Conservation (phyloP, 73 alveolate species). For the Paramecium sonneborni region DNA sequence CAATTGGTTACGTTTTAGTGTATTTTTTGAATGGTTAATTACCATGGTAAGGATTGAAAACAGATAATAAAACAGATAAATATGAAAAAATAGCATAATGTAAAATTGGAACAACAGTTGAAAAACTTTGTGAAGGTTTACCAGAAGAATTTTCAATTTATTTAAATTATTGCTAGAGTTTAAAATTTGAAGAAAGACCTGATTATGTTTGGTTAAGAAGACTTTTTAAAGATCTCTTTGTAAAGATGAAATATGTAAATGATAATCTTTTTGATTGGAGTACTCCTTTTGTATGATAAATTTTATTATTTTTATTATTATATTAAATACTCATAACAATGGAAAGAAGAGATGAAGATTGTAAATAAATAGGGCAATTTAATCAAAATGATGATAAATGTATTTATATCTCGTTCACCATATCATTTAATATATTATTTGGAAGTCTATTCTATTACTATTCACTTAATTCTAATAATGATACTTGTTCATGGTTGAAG, state of each 20-base stretch:
- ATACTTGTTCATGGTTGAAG: not conserved
- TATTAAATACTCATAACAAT: not conserved
- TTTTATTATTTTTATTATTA: not conserved
- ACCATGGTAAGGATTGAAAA: slow-evolving; percentile 77
- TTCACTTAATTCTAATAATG: not conserved
- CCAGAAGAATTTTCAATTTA: slow-evolving; percentile 77
- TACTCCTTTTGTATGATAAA: not conserved
- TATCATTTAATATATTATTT: not conserved
- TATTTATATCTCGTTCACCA: not conserved
- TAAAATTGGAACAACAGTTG: slow-evolving; percentile 72
- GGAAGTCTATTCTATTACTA: slow-evolving; percentile 16
- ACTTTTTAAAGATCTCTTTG: slow-evolving; percentile 53
- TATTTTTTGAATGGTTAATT: slow-evolving; percentile 74
- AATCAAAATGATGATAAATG: not conserved
- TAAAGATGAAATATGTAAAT: slow-evolving; percentile 64
- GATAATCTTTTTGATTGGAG: slow-evolving; percentile 77
- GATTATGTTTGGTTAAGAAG: slow-evolving; percentile 72
- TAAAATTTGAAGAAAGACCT: slow-evolving; percentile 76
- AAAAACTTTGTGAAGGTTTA: slow-evolving; percentile 71
- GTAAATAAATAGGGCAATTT: not conserved
- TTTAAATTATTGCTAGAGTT: slow-evolving; percentile 68
- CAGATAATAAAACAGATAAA: slow-evolving; percentile 66
- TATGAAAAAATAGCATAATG: slow-evolving; percentile 66
- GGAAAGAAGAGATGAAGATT: slow-evolving; percentile 34
- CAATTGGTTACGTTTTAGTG: slow-evolving; percentile 72